Conservation (phyloP, 139 green algal species). For the Nannochloris sp. region DNA sequence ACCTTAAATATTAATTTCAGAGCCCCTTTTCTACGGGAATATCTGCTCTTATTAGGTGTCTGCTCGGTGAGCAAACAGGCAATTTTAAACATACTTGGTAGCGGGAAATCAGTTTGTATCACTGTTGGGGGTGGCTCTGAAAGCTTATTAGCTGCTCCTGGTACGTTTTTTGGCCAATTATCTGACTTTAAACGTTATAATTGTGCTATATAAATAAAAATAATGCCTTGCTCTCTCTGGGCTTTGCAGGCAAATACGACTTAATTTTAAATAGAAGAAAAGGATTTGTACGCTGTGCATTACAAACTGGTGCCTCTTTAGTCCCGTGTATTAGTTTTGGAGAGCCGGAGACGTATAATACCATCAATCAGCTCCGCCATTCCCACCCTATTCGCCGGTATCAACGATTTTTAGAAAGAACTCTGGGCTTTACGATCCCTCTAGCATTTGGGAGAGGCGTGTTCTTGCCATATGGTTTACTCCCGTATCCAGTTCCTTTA, state of each 20-base stretch:
- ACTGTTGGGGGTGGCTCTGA: slow-evolving; percentile 20
- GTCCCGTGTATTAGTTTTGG: slow-evolving; percentile 28
- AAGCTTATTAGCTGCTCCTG: slow-evolving; percentile 11
- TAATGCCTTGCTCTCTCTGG: too few species aligned
- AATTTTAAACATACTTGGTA: slow-evolving; percentile 12
- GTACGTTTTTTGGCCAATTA: too few species aligned
- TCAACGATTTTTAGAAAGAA: slow-evolving; percentile 6
- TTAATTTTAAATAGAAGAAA: slow-evolving; percentile 11
- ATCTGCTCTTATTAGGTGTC: slow-evolving; percentile 15
- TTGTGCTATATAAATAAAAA: too few species aligned
- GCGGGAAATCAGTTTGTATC: slow-evolving; percentile 9
- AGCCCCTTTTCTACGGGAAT: slow-evolving; percentile 7
- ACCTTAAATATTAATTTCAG: slow-evolving; percentile 27
- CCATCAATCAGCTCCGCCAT: slow-evolving; percentile 11
- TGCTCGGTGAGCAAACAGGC: slow-evolving; percentile 14
- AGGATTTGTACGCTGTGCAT: slow-evolving; percentile 17
- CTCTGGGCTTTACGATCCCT: slow-evolving; percentile 34
- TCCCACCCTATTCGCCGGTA: background rate
- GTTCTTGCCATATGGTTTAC: slow-evolving; percentile 35
- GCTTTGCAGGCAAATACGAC: too few species aligned
- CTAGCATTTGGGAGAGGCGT: slow-evolving; percentile 41
- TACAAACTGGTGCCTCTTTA: slow-evolving; percentile 14
- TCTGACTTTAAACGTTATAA: too few species aligned
- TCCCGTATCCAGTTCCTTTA: slow-evolving; percentile 34
- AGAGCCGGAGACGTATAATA: slow-evolving; percentile 22